Percentiles rank a stretch among this genome's conserved stretches.
Conservation (phyloP, 2,329 filamentous ascomycete genomes). For the Didymella arachidicola region DNA sequence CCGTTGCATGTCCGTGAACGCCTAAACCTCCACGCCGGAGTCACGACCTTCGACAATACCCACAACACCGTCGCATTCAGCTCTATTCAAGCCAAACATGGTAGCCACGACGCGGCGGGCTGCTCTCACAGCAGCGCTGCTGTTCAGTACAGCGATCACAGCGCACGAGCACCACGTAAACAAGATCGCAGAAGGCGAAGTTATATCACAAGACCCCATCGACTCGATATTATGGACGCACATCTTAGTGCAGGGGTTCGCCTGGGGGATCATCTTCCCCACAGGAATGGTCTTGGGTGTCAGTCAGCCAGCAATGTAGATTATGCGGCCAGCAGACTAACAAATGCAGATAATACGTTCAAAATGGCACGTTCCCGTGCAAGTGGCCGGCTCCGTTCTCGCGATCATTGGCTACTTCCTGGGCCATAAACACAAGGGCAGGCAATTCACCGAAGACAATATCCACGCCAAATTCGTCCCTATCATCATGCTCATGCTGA, state of each 20-base stretch:
- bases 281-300: conserved; percentile 94
- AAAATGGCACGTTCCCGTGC: conserved; percentile 92
- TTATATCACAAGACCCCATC: conserved; percentile 48
- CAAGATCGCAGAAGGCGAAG: conserved; percentile 50
- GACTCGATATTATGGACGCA: conserved; percentile 92
- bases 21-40: conserved; percentile 31
- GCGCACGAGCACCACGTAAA: conserved; percentile 54
- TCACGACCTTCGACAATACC: conserved; percentile 11
- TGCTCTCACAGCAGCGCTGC: conserved; percentile 30
- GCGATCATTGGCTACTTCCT: conserved; percentile 88
- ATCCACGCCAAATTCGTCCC: conserved; percentile 83
- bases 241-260: conserved; percentile 84
- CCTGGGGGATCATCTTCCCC: conserved; percentile 92
- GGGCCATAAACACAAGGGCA: conserved; percentile 87
- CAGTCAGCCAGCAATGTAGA: conserved; percentile 31
- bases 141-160: conserved; percentile 36
- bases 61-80: conserved; percentile 10
- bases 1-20: conserved; percentile 15
- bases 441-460: conserved; percentile 72
- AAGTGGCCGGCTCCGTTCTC: conserved; percentile 76
- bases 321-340: conserved; percentile 4
- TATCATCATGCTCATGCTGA: conserved; percentile 79
- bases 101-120: conserved; percentile 3
- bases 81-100: neutral
- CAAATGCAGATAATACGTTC: conserved; percentile 77